Evolutionary conservation across 2,329 filamentous ascomycete genomes (phyloP).

Genomic region (Phaeosphaeriaceae sp.): DNA sequence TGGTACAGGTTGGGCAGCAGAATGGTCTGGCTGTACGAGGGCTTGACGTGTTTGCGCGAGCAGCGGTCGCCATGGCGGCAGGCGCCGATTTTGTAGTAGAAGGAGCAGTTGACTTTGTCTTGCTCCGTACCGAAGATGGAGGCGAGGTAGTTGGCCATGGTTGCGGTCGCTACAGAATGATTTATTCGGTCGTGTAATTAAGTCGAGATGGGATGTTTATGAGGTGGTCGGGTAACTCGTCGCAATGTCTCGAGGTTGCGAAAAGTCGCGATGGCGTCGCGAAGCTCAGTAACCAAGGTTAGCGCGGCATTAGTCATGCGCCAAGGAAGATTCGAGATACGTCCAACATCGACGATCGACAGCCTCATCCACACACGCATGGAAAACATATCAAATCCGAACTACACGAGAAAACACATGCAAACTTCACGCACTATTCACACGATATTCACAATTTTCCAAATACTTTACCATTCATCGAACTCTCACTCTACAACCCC

Average conservation of each 20-base stretch:
- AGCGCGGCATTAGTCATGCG: constrained; percentile 16
- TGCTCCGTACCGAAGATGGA: constrained; percentile 99
- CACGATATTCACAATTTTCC: too few relatives aligned
- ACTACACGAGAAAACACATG: too few relatives aligned
- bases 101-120: constrained; percentile 98
- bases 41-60: constrained; percentile 98
- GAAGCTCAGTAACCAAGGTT: constrained; percentile 14
- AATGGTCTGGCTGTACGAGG: constrained; percentile 96
- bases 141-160: constrained; percentile 97
- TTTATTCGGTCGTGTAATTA: not conserved
- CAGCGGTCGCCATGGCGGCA: constrained; percentile 98
- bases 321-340: constrained; percentile 8
- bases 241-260: constrained; percentile 7
- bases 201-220: constrained; percentile 4
- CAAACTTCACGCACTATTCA: too few relatives aligned
- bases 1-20: constrained; percentile 99
- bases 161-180: constrained; percentile 19
- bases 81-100: constrained; percentile 99
- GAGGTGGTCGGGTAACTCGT: constrained; percentile 7
- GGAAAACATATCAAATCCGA: too few relatives aligned
- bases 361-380: too few relatives aligned
- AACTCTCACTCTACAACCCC: too few relatives aligned
- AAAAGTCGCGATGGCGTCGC: constrained; percentile 27
- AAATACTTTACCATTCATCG: too few relatives aligned
- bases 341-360: too few relatives aligned